Percentiles rank a stretch among this genome's conserved stretches.
Conservation (phyloP, 2,329 filamentous ascomycete genomes). For the Cryoendolithus antarcticus region DNA sequence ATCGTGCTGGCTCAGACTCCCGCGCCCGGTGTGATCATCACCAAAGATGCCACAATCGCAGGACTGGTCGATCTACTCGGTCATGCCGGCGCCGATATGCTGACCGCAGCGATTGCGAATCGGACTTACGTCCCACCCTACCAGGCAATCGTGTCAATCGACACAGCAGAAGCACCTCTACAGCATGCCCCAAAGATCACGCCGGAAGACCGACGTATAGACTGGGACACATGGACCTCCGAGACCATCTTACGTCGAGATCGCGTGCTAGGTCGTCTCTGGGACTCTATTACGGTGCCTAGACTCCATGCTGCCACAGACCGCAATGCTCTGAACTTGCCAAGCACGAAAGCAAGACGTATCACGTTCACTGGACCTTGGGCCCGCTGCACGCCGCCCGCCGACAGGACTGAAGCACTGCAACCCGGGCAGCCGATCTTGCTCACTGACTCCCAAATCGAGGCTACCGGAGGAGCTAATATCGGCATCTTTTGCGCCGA, state of each 20-base stretch:
- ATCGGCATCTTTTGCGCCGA: not conserved
- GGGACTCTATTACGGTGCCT: conserved; percentile 33
- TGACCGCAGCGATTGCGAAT: conserved; percentile 52
- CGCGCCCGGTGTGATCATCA: conserved; percentile 41
- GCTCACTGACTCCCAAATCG: not conserved
- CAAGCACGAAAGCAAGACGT: too few species aligned
- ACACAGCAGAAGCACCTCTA: conserved; percentile 15
- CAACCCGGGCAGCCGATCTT: not conserved
- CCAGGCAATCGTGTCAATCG: conserved; percentile 5
- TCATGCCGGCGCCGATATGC: conserved; percentile 54
- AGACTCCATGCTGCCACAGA: too few species aligned
- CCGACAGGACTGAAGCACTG: too few species aligned
- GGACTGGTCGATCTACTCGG: conserved; percentile 46
- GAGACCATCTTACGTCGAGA: conserved; percentile 43
- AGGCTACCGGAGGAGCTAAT: too few species aligned
- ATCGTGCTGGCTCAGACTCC: conserved; percentile 51
- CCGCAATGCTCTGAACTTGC: too few species aligned
- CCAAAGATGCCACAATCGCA: conserved; percentile 33
- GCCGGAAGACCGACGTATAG: conserved; percentile 49
- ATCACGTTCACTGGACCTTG: too few species aligned
- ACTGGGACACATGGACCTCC: conserved; percentile 45
- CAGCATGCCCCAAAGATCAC: conserved; percentile 62
- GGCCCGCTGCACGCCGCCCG: too few species aligned
- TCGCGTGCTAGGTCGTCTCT: conserved; percentile 53
- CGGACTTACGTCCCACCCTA: conserved; percentile 45